These are phyloP conservation scores for Kuraishia piskuri DNA, from an alignment of 805 yeast species.

Conservation along the genomic window DNA sequence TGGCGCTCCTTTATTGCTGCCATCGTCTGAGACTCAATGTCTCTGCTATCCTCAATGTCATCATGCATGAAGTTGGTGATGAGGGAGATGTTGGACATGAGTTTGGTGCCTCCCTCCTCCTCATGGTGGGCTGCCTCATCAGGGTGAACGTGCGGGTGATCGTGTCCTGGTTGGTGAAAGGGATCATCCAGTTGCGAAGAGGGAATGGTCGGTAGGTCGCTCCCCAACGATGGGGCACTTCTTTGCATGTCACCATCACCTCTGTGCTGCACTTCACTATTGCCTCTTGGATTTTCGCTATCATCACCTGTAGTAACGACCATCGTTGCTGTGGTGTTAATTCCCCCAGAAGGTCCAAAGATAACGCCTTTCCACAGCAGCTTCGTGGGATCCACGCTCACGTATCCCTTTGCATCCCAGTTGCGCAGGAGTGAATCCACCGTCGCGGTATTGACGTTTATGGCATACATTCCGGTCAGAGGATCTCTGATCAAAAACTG, in stretches of 20 bases:
- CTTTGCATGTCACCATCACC: too few relatives aligned
- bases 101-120: slow-evolving; percentile 17
- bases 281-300: too few relatives aligned
- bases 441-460: slow-evolving; percentile 45
- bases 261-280: too few relatives aligned
- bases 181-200: background rate
- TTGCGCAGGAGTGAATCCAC: slow-evolving; percentile 2
- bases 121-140: slow-evolving; percentile 10
- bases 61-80: slow-evolving; percentile 56
- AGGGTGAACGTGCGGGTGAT: slow-evolving; percentile 1
- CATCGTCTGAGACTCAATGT: slow-evolving; percentile 47
- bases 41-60: slow-evolving; percentile 56
- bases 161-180: background rate
- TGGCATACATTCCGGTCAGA: slow-evolving; percentile 36
- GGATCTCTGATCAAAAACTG: slow-evolving; percentile 47
- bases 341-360: slow-evolving; percentile 83
- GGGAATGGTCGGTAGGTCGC: background rate
- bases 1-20: slow-evolving; percentile 30
- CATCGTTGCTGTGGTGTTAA: slow-evolving; percentile 49
- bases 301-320: slow-evolving; percentile 17
- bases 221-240: too few relatives aligned
- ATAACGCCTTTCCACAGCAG: slow-evolving; percentile 77
- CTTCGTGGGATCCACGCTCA: slow-evolving; percentile 27
- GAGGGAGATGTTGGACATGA: slow-evolving; percentile 43
- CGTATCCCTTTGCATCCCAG: slow-evolving; percentile 32